Evolutionary conservation across 371 early-diverging fungal genomes (phyloP).

Genomic region (Apophysomyces variabilis): DNA sequence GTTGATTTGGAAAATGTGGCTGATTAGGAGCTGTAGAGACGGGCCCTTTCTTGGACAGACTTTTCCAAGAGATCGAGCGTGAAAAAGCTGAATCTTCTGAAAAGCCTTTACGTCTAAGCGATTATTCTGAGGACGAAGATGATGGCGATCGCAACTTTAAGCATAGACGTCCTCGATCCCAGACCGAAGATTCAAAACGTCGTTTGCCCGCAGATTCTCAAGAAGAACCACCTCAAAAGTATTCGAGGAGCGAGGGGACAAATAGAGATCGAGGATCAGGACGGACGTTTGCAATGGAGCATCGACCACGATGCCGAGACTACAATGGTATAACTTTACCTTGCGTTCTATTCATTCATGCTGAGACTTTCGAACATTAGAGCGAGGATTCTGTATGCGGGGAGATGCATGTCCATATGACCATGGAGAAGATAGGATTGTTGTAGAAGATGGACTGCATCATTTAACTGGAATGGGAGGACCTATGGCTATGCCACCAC

Average conservation of each 20-base stretch:
- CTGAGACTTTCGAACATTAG: slow-evolving; percentile 15
- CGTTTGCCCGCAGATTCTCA: neutral
- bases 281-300: slow-evolving; percentile 32
- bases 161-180: slow-evolving; percentile 65
- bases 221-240: slow-evolving; percentile 8
- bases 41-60: slow-evolving; percentile 61
- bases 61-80: slow-evolving; percentile 52
- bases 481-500: slow-evolving; percentile 20
- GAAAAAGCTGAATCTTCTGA: slow-evolving; percentile 11
- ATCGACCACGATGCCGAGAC: slow-evolving; percentile 69
- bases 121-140: slow-evolving; percentile 63
- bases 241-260: slow-evolving; percentile 15
- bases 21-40: slow-evolving; percentile 56
- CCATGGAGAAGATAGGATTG: slow-evolving; percentile 77
- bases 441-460: slow-evolving; percentile 62
- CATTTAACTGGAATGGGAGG: slow-evolving; percentile 24
- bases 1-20: slow-evolving; percentile 6
- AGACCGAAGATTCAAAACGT: slow-evolving; percentile 9
- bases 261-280: slow-evolving; percentile 31
- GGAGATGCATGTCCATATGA: slow-evolving; percentile 84
- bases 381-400: slow-evolving; percentile 81
- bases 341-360: neutral
- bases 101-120: slow-evolving; percentile 39
- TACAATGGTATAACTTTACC: slow-evolving; percentile 66
- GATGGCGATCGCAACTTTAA: slow-evolving; percentile 78